phyloP scores from a whole-genome alignment of 306 rosid genomes.

The Carpinus viminea region DNA sequence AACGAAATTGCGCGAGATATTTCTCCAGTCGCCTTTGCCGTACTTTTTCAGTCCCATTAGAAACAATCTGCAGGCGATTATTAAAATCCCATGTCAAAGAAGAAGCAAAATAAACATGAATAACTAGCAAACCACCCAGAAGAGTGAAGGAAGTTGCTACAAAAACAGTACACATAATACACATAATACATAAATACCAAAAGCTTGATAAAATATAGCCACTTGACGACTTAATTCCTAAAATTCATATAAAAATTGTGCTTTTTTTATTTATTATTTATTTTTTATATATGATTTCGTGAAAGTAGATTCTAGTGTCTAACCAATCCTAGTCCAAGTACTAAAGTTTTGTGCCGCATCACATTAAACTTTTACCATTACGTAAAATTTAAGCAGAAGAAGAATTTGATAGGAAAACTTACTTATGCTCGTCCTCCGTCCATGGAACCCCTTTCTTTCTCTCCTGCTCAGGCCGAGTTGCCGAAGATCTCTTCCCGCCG shows the following conservation, averaged over 20 bases:
- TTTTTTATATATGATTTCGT: not conserved
- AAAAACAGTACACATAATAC: too few species aligned
- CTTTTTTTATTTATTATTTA: too few species aligned
- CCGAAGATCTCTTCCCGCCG: slow-evolving; percentile 54
- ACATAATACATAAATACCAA: too few species aligned
- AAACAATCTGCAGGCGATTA: slow-evolving; percentile 51
- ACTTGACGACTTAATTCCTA: too few species aligned
- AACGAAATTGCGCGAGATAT: slow-evolving; percentile 77
- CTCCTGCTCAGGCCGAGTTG: slow-evolving; percentile 68
- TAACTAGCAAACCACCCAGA: slow-evolving; percentile 11
- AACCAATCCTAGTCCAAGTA: not conserved
- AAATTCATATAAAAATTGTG: too few species aligned
- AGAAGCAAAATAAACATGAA: not conserved
- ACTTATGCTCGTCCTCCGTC: slow-evolving; percentile 97
- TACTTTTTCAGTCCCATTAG: slow-evolving; percentile 79
- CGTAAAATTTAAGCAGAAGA: slow-evolving; percentile 11
- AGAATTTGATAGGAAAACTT: slow-evolving; percentile 21
- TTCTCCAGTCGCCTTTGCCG: slow-evolving; percentile 98
- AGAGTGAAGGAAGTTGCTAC: not conserved
- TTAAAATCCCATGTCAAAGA: not conserved
- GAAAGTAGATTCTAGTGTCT: not conserved
- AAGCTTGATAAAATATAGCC: too few species aligned
- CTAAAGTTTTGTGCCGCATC: not conserved
- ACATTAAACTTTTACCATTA: not conserved
- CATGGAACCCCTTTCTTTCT: slow-evolving; percentile 92